These are phyloP conservation scores for Penicillium brasilianum DNA, from an alignment of 2,329 filamentous ascomycete species.

Conservation along the genomic window DNA sequence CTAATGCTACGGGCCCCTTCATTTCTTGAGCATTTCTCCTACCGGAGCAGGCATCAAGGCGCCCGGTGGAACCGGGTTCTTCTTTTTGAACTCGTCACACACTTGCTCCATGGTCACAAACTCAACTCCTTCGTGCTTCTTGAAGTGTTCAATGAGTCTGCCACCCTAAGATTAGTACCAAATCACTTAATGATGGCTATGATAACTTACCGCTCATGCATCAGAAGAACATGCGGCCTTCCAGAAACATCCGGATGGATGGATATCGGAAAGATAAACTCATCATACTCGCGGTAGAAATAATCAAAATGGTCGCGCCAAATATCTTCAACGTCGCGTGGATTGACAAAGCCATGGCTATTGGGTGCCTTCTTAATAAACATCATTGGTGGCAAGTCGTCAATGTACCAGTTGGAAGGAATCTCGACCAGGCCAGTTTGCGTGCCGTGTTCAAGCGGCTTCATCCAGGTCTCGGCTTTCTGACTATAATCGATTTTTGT, in stretches of 20 bases:
- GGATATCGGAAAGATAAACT: constrained; percentile 77
- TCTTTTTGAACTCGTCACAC: constrained; percentile 33
- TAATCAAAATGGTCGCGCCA: constrained; percentile 69
- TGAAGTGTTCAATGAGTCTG: constrained; percentile 37
- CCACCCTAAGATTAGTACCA: constrained; percentile 5
- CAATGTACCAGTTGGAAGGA: constrained; percentile 52
- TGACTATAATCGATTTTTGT: constrained; percentile 50
- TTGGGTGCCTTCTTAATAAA: constrained; percentile 55
- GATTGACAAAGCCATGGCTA: constrained; percentile 63
- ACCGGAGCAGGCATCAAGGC: constrained; percentile 30
- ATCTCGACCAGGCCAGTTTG: constrained; percentile 51
- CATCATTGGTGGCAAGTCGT: constrained; percentile 53
- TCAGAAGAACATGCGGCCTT: constrained; percentile 71
- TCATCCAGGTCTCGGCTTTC: constrained; percentile 52
- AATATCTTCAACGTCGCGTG: constrained; percentile 62
- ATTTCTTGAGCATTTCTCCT: constrained; percentile 20
- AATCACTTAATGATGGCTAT: not conserved
- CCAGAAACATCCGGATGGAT: constrained; percentile 77
- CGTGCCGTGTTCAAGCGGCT: constrained; percentile 53
- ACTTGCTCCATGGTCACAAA: constrained; percentile 38
- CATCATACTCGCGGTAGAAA: constrained; percentile 76
- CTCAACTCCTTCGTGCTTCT: constrained; percentile 35
- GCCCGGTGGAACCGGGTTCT: constrained; percentile 28
- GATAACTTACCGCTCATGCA: constrained; percentile 67
- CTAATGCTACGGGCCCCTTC: not conserved